Conservation (phyloP, 768 basidiomycete genomes). For the Leccinum obscurum region DNA sequence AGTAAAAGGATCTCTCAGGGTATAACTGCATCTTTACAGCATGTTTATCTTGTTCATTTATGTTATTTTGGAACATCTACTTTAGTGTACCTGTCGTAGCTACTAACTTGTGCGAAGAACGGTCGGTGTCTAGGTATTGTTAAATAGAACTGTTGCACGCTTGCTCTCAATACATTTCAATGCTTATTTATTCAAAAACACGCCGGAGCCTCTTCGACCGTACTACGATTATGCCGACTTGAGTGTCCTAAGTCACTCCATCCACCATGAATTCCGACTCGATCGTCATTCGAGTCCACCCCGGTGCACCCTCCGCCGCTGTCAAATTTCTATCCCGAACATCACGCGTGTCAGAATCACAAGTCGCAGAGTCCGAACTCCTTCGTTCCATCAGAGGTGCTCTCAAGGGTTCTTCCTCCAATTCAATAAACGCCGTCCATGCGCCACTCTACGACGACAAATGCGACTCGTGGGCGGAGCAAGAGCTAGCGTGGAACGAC, state of each 20-base stretch:
- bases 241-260: no score
- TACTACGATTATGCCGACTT: background rate
- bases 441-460: conserved; percentile 41
- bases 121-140: conserved; percentile 10
- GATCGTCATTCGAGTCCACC: conserved; percentile 41
- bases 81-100: conserved; percentile 32
- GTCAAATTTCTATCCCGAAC: conserved; percentile 39
- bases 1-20: conserved; percentile 34
- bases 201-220: background rate
- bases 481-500: conserved; percentile 72
- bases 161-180: background rate
- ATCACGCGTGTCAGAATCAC: conserved; percentile 11
- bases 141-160: conserved; percentile 17
- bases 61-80: conserved; percentile 37
- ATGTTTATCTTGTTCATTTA: conserved; percentile 41
- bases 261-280: conserved; percentile 20
- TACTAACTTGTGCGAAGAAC: background rate
- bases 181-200: background rate
- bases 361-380: conserved; percentile 38
- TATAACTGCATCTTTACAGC: conserved; percentile 35
- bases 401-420: conserved; percentile 54
- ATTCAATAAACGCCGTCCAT: conserved; percentile 42
- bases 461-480: conserved; percentile 47
- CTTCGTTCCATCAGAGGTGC: conserved; percentile 60
- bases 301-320: conserved; percentile 45